Evolutionary conservation across 371 early-diverging fungal genomes (phyloP), one percentile per base, ranked within the genome.

Genomic region (Haplosporangium sp.): DNA sequence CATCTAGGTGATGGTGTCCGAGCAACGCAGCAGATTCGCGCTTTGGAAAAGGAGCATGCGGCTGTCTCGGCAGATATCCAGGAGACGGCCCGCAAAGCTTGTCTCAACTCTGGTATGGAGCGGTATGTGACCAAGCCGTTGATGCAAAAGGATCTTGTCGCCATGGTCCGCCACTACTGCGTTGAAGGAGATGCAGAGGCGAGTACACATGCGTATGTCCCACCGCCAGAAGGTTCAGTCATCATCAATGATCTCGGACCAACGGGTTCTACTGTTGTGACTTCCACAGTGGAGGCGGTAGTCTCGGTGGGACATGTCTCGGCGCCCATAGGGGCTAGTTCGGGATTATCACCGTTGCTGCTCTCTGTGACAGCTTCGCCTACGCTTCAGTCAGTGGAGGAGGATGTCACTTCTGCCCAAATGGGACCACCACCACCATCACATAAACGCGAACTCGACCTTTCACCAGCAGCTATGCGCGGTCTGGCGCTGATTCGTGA

Each of bases 41-140:
- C 66, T 50, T 55, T 81, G 8, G 86, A 86, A 54, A 66, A 23
- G 16, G 69, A 74, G 41, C 73, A 80, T 16, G 79, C 79, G 6
- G 89, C 89, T 0, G 69, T 89, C 36, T 86, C 87, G 10, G 89
- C 89, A 5, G 89, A 89, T 59, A 84, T 89, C 41, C 87, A 87
- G 70, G 69, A 80, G 11, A 83, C 86, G 11, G 87, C 89, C 2
- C 83, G 75, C 5, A 83, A 82, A 16, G 75, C 86, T 16, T 87
- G 86, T 43, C 73, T 86, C 23, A 74, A 84, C 47, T 86, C 87
- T 3, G 86, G 86, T 5, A 89, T 89, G 89, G 87, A 89, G 64
- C 86, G 86, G 0, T 89, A 89, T 71, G 68, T 88, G 23, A 88
- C 89, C 13, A 88, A 88, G 43, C 89, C 89, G 3, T 60, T 88